Evolutionary conservation across 305 asterid species (phyloP), one percentile per base, ranked within the genome.

Genomic region (Fraxinus latifolia): DNA sequence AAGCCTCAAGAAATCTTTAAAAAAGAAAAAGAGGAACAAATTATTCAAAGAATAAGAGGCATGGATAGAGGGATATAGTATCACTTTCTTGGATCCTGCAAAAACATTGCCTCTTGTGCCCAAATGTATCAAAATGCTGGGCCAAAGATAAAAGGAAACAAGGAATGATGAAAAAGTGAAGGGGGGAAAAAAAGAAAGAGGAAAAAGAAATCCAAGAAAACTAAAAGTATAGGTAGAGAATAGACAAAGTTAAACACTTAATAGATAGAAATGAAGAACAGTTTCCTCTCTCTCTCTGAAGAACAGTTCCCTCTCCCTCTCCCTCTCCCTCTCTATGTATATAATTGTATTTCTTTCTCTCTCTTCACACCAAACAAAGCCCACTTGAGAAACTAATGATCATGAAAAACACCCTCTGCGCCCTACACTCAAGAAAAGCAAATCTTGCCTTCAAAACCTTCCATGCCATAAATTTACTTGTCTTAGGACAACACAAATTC

Each of bases 1-100:
- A 15, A 53, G 21, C 23, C 23, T 53, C 8, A 5, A 53, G 62
- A 53, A 53, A n/a, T 53, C 8, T 53, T 53, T 5, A 33, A 42
- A 77, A 53, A 39, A 1, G 14, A 9, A 37, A 47, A 7, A 11
- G 11, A 15, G 8, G 36, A 55, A 76, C 55, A 65, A 21, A 58
- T 74, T 83, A 70, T 71, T 76, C 71, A 79, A 86, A 84, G 86
- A 78, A 72, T 82, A 79, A 82, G 62, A 83, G 82, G 76, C 62
- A 19, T 82, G 80, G 65, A 82, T 84, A 82, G 84, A 81, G 90
- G 87, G 91, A 90, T 82, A 77, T 82, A 83, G 85, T 67, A 86
- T 68, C 77, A 85, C 97, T 94, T 92, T 91, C 90, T 90, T 79
- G 95, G 96, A 91, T 92, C 97, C 93, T 90, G 93, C 88, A 81